Evolutionary conservation across 2,329 filamentous ascomycete genomes (phyloP).

Genomic region (Colletotrichum paranaense): DNA sequence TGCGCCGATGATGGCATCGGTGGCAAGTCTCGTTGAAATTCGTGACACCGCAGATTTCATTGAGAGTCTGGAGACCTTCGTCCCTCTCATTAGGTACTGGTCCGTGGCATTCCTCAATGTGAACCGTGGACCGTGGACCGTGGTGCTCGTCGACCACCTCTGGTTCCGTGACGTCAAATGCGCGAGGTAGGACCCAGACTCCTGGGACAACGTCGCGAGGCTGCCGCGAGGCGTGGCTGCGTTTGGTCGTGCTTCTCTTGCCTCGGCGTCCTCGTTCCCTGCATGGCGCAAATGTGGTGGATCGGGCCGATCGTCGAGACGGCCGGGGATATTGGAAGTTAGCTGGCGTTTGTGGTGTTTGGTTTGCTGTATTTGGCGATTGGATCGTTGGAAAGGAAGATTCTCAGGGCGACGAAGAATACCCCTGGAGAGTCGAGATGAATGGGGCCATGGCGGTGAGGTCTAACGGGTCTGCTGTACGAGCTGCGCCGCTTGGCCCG

Average conservation of each 20-base stretch:
- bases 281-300: constrained; percentile 71
- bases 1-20: not conserved
- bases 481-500: not conserved
- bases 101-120: not conserved
- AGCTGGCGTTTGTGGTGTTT: constrained; percentile 67
- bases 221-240: constrained; percentile 60
- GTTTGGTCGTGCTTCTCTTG: constrained; percentile 54
- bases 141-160: not conserved
- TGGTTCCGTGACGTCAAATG: not conserved
- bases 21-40: not conserved
- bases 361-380: constrained; percentile 58
- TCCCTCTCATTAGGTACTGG: not conserved
- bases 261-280: constrained; percentile 64
- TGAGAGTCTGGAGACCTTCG: not conserved
- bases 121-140: not conserved
- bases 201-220: constrained; percentile 49
- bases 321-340: constrained; percentile 73
- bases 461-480: not conserved
- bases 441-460: not conserved
- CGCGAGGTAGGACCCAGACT: not conserved
- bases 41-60: not conserved
- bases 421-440: not conserved
- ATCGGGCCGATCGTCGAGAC: constrained; percentile 67
- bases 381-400: constrained; percentile 47
- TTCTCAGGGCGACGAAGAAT: not conserved